A percentile compares a stretch with the other conserved stretches of the same genome.
These are phyloP conservation scores for Alopecurus myosuroides DNA, from an alignment of 176 grass and related monocot species.

Conservation along the genomic window DNA sequence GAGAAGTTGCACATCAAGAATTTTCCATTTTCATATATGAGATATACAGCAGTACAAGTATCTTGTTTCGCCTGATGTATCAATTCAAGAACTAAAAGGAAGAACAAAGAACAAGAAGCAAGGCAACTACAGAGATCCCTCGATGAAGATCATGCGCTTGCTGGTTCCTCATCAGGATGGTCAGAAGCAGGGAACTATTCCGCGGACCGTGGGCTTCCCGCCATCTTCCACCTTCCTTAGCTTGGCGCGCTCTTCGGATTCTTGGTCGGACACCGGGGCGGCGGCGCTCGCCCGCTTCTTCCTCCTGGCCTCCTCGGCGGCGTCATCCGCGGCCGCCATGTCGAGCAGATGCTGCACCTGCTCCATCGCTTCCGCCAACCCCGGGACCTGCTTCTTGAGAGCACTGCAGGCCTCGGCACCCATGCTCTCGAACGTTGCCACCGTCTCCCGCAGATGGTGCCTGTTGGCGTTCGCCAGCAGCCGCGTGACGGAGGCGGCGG, in stretches of 20 bases:
- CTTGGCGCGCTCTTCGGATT: neutral
- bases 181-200: neutral
- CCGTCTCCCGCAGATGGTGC: slow-evolving; percentile 13
- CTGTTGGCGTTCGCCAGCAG: neutral
- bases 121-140: neutral
- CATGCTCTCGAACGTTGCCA: neutral
- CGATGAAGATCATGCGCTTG: neutral
- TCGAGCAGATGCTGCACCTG: slow-evolving; percentile 12
- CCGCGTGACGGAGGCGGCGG: neutral
- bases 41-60: neutral
- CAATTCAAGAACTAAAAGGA: neutral
- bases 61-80: neutral
- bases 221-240: neutral
- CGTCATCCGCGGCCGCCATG: slow-evolving; percentile 7
- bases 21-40: neutral
- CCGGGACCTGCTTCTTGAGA: neutral
- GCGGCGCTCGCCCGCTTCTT: slow-evolving; percentile 4
- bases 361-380: neutral
- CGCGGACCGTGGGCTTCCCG: neutral
- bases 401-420: neutral
- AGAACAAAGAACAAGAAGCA: neutral
- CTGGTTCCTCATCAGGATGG: neutral
- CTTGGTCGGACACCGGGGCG: neutral
- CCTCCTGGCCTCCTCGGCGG: neutral
- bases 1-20: neutral